Conservation (phyloP, 2,329 filamentous ascomycete genomes). For the Epichloe gansuensis region DNA sequence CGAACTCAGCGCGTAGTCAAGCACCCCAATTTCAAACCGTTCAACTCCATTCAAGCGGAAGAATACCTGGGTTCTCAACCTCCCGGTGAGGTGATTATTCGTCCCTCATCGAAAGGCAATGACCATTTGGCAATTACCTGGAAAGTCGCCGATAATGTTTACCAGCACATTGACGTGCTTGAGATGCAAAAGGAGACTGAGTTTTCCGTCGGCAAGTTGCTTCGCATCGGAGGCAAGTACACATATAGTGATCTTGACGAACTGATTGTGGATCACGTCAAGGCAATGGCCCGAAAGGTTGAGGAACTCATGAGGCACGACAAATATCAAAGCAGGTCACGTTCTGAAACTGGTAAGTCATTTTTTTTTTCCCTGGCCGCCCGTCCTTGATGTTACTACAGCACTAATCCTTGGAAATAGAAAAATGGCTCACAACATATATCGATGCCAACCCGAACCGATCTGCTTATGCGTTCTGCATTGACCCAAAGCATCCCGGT, state of each 20-base stretch:
- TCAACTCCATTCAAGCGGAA: slow-evolving; percentile 84
- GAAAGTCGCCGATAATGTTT: slow-evolving; percentile 95
- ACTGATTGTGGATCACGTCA: slow-evolving; percentile 91
- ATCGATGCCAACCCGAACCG: slow-evolving; percentile 91
- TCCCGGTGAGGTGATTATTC: slow-evolving; percentile 83
- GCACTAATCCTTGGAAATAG: slow-evolving; percentile 29
- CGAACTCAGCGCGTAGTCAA: slow-evolving; percentile 93
- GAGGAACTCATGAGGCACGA: slow-evolving; percentile 92
- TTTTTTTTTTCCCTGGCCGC: neutral
- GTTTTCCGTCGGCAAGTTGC: slow-evolving; percentile 76
- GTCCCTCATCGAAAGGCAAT: slow-evolving; percentile 86
- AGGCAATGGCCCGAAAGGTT: slow-evolving; percentile 95
- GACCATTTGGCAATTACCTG: slow-evolving; percentile 94
- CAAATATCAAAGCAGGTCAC: slow-evolving; percentile 76
- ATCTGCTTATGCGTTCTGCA: slow-evolving; percentile 90
- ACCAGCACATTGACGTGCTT: slow-evolving; percentile 93
- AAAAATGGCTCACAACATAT: slow-evolving; percentile 92
- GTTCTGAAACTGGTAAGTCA: slow-evolving; percentile 68
- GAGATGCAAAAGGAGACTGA: slow-evolving; percentile 96
- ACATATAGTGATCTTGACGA: slow-evolving; percentile 95
- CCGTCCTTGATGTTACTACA: slow-evolving; percentile 9
- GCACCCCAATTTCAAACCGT: slow-evolving; percentile 88
- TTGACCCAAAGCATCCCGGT: slow-evolving; percentile 80
- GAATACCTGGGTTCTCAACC: slow-evolving; percentile 81
- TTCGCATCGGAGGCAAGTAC: slow-evolving; percentile 79